phyloP scores from a whole-genome alignment of 2,329 filamentous ascomycete species.

The Knoxdaviesia capensis region DNA sequence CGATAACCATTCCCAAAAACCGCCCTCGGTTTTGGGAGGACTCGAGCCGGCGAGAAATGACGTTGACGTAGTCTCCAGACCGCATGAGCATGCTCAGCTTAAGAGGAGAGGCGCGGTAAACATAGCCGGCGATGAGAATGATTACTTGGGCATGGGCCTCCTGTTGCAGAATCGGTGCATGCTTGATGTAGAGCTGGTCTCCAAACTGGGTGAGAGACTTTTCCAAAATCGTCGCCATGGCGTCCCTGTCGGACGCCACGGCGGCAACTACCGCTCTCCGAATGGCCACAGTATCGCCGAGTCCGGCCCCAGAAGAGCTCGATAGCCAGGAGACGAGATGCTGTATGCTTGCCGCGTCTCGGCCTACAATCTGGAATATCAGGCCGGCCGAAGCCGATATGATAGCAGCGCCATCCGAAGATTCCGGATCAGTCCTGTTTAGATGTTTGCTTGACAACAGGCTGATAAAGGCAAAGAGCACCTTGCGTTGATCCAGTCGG shows the following conservation, averaged over 20 bases:
- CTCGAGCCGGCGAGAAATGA: constrained; percentile 68
- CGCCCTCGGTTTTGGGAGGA: constrained; percentile 56
- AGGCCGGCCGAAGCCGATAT: constrained; percentile 39
- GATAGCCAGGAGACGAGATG: constrained; percentile 46
- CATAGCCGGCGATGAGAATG: constrained; percentile 56
- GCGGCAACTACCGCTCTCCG: constrained; percentile 44
- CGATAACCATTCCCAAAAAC: constrained; percentile 76
- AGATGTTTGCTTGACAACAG: too few species aligned
- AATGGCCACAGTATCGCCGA: constrained; percentile 43
- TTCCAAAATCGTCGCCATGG: constrained; percentile 38
- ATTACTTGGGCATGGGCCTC: constrained; percentile 70
- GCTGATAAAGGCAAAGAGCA: too few species aligned
- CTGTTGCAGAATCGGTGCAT: constrained; percentile 70
- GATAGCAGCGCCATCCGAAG: constrained; percentile 5
- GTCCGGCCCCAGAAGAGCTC: constrained; percentile 39
- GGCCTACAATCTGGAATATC: constrained; percentile 25
- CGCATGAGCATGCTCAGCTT: constrained; percentile 49
- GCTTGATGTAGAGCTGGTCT: constrained; percentile 70
- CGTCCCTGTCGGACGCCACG: constrained; percentile 28
- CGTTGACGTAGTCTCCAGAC: constrained; percentile 52
- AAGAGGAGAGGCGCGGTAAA: constrained; percentile 44
- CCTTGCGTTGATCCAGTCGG: too few species aligned
- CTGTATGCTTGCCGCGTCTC: constrained; percentile 25
- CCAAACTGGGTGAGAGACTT: constrained; percentile 57
- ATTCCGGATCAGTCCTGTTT: too few species aligned